Evolutionary conservation across 1,284 basidiomycete species (phyloP).

Genomic region (Caloboletus firmus): DNA sequence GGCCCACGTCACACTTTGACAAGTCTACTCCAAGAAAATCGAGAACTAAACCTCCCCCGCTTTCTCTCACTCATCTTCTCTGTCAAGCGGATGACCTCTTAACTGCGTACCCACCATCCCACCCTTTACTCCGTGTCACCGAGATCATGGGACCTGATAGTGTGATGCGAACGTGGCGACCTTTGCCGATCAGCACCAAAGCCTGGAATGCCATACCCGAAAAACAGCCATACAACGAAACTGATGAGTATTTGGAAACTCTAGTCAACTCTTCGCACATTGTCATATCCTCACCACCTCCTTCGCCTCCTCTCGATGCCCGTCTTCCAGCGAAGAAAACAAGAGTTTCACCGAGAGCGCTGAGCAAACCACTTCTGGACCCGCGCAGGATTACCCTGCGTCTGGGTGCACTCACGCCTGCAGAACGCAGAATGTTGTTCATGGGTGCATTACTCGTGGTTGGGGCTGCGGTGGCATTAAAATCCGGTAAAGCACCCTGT

Average conservation of each 20-base stretch:
- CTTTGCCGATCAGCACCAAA: slow-evolving; percentile 13
- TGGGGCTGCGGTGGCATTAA: slow-evolving; percentile 63
- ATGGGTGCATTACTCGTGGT: slow-evolving; percentile 64
- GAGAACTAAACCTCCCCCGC: slow-evolving; percentile 27
- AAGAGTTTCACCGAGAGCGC: slow-evolving; percentile 8
- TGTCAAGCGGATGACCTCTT: slow-evolving; percentile 46
- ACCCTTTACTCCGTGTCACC: slow-evolving; percentile 49
- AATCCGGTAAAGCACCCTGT: slow-evolving; percentile 16
- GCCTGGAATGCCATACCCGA: background rate
- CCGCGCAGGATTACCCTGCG: slow-evolving; percentile 23
- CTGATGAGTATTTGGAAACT: slow-evolving; percentile 59
- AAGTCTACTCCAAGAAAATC: slow-evolving; percentile 6
- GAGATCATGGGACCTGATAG: slow-evolving; percentile 72
- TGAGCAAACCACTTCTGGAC: slow-evolving; percentile 31
- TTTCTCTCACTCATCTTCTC: slow-evolving; percentile 45
- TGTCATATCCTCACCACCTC: slow-evolving; percentile 47
- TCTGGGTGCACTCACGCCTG: slow-evolving; percentile 33
- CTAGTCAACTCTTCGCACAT: slow-evolving; percentile 60
- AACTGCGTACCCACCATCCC: slow-evolving; percentile 44
- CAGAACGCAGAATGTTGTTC: slow-evolving; percentile 50
- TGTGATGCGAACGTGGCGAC: slow-evolving; percentile 39
- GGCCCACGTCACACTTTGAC: slow-evolving; percentile 29
- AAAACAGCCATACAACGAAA: slow-evolving; percentile 13
- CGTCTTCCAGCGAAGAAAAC: slow-evolving; percentile 18
- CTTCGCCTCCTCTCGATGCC: slow-evolving; percentile 18